Evolutionary conservation across 495 filamentous ascomycete genomes (phyloP), one percentile per base, ranked within the genome.

Genomic region (Penicillium subrubescens): DNA sequence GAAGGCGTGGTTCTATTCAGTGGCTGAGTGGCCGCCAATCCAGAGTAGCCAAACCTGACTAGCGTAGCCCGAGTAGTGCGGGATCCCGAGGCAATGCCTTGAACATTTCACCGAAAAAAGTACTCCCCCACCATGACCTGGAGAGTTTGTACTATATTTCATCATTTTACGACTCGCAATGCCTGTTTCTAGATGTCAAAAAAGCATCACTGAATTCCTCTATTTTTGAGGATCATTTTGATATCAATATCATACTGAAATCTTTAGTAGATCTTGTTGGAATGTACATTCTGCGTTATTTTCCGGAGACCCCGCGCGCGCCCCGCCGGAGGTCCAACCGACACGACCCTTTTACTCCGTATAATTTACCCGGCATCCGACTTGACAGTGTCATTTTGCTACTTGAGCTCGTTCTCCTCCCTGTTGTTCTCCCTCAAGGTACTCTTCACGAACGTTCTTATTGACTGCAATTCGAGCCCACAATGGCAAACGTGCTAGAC

Each of bases 401-500:
- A 23, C n/a, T 54, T 33, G 57, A 8, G 17, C 37, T 50, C 52
- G 48, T 61, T 15, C 65, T 56, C 63, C 64, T 43, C 37, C 27
- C 61, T 39, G 31, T 64, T 62, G 19, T 27, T 33, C 52, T 27
- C 39, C 37, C 46, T 14, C 62, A 67, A 61, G 54, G 52, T 67
- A 37, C 67, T 65, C 50, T 57, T 33, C 51, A 8, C 15, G 25
- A 10, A n/a, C 19, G 15, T 39, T 12, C 25, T 1, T 31, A 14
- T 44, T 25, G 2, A 19, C n/a, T 12, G 43, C 43, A n/a, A 37
- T 43, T 10, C 34, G 12, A 51, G 10, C 8, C 51, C 60, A 71
- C 57, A 51, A 89, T 90, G 88, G 86, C 88, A 67, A 83, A 79
- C 57, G 90, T 99, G 51, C 90, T 99, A 23, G 87, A 99, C 82